Conservation (phyloP, 345 rosid genomes). For the Rhodamnia rubescens region DNA sequence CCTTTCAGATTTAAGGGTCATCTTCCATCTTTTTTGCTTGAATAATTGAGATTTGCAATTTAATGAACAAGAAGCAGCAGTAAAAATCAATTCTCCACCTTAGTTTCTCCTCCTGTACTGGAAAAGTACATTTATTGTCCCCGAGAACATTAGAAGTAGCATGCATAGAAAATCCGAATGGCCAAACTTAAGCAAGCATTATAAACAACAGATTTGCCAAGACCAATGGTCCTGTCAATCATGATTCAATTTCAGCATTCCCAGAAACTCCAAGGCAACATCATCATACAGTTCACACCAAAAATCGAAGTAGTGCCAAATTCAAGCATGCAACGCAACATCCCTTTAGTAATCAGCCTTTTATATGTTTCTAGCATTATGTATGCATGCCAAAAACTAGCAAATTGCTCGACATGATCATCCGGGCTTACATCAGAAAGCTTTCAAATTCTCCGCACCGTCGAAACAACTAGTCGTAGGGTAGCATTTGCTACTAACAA, state of each 20-base stretch:
- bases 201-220: neutral
- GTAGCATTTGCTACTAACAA: neutral
- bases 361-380: neutral
- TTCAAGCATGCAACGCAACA: neutral
- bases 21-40: neutral
- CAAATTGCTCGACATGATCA: neutral
- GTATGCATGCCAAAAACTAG: neutral
- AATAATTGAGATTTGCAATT: neutral
- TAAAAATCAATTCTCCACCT: neutral
- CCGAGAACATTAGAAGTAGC: neutral
- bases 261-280: neutral
- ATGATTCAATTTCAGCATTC: neutral
- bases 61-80: neutral
- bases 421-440: neutral
- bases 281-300: neutral
- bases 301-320: neutral
- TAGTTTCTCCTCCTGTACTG: neutral
- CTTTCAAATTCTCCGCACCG: neutral
- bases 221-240: neutral
- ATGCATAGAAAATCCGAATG: neutral
- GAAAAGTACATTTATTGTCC: neutral
- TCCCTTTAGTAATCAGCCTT: neutral
- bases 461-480: neutral
- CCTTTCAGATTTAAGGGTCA: neutral
- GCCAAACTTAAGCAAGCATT: neutral